Evolutionary conservation across 306 rosid species (phyloP).

Genomic region (Quercus cerris): DNA sequence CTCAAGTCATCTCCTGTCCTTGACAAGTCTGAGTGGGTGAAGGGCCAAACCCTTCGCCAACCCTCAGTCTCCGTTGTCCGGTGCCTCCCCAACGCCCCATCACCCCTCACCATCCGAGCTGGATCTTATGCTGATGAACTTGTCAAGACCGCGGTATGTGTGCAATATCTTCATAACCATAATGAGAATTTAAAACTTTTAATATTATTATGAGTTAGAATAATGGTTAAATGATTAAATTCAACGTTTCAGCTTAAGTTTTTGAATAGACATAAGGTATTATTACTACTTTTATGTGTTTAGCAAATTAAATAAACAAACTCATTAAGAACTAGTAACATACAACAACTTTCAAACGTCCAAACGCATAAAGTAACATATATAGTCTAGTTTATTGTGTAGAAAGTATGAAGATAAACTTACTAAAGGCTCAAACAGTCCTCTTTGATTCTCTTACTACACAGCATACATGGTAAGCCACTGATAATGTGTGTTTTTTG

Average conservation of each 20-base stretch:
- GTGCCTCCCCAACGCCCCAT: slow-evolving; percentile 48
- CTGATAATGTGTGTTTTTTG: not conserved
- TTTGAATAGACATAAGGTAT: too few species aligned
- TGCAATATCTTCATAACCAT: not conserved
- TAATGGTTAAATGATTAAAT: too few species aligned
- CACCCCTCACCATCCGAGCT: slow-evolving; percentile 72
- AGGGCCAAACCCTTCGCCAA: slow-evolving; percentile 77
- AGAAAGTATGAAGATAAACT: too few species aligned
- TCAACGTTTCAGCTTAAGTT: too few species aligned
- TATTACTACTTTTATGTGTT: not conserved
- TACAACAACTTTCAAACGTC: not conserved
- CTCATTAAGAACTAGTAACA: not conserved
- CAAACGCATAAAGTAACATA: not conserved
- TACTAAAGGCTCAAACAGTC: too few species aligned
- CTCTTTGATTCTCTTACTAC: too few species aligned
- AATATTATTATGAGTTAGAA: too few species aligned
- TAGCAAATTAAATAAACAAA: not conserved
- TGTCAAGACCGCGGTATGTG: slow-evolving; percentile 86
- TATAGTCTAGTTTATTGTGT: too few species aligned
- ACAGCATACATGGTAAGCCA: not conserved
- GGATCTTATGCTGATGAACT: slow-evolving; percentile 82
- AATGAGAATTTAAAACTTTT: not conserved
- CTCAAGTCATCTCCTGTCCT: slow-evolving; percentile 78
- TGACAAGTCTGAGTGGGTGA: slow-evolving; percentile 91
- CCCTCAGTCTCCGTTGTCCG: slow-evolving; percentile 46